phyloP scores from a whole-genome alignment of 495 filamentous ascomycete species.

The Parathielavia appendiculata region DNA sequence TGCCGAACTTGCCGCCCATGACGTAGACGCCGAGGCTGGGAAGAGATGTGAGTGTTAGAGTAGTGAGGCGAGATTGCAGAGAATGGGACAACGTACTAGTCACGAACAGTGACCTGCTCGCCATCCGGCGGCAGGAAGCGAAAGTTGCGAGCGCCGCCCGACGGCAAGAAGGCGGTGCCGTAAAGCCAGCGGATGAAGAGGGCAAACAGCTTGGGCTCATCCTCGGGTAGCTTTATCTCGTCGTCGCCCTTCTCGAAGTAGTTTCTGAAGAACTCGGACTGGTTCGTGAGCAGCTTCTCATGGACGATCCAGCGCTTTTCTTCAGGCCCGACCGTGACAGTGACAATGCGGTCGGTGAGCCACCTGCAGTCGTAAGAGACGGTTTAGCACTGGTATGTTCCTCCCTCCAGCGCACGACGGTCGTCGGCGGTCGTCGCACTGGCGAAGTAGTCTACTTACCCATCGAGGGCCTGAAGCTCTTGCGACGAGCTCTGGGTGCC shows the following conservation, averaged over 20 bases:
- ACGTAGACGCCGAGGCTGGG: slow-evolving; percentile 28
- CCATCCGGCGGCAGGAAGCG: slow-evolving; percentile 20
- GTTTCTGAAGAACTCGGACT: slow-evolving; percentile 24
- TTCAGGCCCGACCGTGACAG: slow-evolving; percentile 18
- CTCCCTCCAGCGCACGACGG: neutral
- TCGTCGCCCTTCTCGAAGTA: slow-evolving; percentile 1
- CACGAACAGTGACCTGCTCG: slow-evolving; percentile 15
- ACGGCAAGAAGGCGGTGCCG: slow-evolving; percentile 22
- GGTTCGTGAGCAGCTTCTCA: slow-evolving; percentile 23
- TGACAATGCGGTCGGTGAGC: slow-evolving; percentile 26
- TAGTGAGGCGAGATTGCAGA: neutral
- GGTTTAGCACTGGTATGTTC: neutral
- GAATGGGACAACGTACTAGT: slow-evolving; percentile 24
- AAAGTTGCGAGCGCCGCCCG: slow-evolving; percentile 11
- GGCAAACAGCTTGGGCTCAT: slow-evolving; percentile 24
- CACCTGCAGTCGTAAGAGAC: slow-evolving; percentile 6
- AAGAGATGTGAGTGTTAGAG: neutral
- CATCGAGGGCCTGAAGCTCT: slow-evolving; percentile 1
- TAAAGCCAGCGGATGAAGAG: slow-evolving; percentile 30
- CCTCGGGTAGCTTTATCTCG: slow-evolving; percentile 18
- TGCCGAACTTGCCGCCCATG: slow-evolving; percentile 25
- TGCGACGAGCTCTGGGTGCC: neutral
- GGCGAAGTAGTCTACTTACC: neutral
- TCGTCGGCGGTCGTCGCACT: too few species aligned
- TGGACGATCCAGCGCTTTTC: slow-evolving; percentile 23